Base-by-base conservation (phyloP, 495 filamentous ascomycete species). In the Penicillium coffeae region DNA sequence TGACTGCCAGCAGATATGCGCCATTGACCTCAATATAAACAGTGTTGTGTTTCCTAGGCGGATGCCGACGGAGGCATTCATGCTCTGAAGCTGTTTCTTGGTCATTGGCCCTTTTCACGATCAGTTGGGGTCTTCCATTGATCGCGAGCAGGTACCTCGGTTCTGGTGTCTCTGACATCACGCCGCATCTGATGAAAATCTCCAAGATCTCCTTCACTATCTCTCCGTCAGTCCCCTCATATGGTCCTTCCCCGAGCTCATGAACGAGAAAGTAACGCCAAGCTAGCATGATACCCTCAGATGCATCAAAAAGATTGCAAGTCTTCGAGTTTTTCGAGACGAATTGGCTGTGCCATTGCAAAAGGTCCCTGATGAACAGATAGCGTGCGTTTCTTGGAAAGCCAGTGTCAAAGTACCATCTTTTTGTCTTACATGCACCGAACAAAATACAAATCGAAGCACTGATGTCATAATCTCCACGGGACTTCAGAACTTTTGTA, bases 361-460 rank as follows among this genome's bases (percentile, higher is more conserved):
- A 42, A 2, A 2, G 2, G 13, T 42, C 40, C 4, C 21, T 8
- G 40, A 25, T 42, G 3, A 27, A n/a, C 16, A 2, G 19, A 27
- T 42, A 42, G 9, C 40, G 40, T 5, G 7, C 21, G 16, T 5
- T 13, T 20, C 16, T 41, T 41, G 10, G 3, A 16, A n/a, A 25
- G 40, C 40, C 3, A 12, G 40, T 6, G n/a, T n/a, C n/a, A n/a
- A n/a, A n/a, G n/a, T n/a, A n/a, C n/a, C n/a, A n/a, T n/a, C n/a
- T n/a, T n/a, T n/a, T n/a, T n/a, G n/a, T n/a, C n/a, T n/a, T 9
- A n/a, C 40, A 42, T 42, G 40, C 40, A 3, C 40, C 40, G 40
- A 42, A 25, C 40, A 42, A 12, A 25, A 27, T 22, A 27, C 30
- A 42, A 42, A 14, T 27, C 15, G 40, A 42, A 21, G 20, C 40